phyloP scores from a whole-genome alignment of 2,329 filamentous ascomycete genomes.

The Claviceps pazoutovae region DNA sequence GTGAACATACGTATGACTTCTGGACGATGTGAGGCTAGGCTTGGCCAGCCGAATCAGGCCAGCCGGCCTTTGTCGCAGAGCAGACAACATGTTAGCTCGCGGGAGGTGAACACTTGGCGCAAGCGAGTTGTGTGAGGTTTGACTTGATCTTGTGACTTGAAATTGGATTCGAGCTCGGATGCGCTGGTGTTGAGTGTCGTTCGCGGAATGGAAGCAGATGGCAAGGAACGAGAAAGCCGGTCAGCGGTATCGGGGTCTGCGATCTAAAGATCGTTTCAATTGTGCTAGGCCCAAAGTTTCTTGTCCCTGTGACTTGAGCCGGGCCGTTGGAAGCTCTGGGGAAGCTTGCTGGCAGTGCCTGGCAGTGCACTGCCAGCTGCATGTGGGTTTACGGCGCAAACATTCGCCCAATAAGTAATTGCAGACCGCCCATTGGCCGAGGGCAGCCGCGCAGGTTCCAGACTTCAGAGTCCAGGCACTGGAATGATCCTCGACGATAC shows the following conservation, averaged over 20 bases:
- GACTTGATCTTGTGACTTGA: not conserved
- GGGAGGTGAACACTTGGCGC: not conserved
- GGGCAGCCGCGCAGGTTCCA: too few species aligned
- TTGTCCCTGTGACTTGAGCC: constrained; percentile 17
- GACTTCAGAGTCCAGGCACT: too few species aligned
- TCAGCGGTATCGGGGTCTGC: constrained; percentile 17
- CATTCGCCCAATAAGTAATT: constrained; percentile 7
- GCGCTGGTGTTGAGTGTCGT: not conserved
- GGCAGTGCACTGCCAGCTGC: not conserved
- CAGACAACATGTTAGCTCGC: constrained; percentile 9
- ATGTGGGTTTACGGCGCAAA: not conserved
- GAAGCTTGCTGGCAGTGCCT: not conserved
- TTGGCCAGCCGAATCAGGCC: constrained; percentile 8
- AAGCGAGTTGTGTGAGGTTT: not conserved
- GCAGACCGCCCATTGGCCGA: constrained; percentile 5
- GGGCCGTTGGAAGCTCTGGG: not conserved
- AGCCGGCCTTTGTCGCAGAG: constrained; percentile 8
- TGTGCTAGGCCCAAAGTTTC: constrained; percentile 23
- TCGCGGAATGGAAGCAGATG: not conserved
- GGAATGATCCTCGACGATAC: too few species aligned
- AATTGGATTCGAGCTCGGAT: not conserved
- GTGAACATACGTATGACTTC: constrained; percentile 8
- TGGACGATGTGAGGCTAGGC: constrained; percentile 6
- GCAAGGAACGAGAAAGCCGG: constrained; percentile 7
- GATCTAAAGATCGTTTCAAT: constrained; percentile 14